These are phyloP conservation scores for Pyrenochaeta sp. DNA, from an alignment of 2,329 filamentous ascomycete genomes.

Conservation along the genomic window DNA sequence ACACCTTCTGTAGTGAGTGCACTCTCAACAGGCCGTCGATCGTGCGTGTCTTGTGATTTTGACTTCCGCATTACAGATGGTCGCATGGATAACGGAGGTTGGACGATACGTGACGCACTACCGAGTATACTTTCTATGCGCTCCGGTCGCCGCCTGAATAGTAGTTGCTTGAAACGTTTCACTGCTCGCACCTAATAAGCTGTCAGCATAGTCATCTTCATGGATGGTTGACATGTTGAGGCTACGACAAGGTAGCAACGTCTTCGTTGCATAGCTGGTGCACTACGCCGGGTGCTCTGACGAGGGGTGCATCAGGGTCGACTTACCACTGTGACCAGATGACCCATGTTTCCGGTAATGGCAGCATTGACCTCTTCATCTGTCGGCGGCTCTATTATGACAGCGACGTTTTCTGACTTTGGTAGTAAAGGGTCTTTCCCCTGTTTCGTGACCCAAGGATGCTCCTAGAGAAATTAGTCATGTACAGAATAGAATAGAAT, in stretches of 20 bases:
- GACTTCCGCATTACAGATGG: conserved; percentile 52
- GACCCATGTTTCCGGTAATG: conserved; percentile 88
- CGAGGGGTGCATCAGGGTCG: conserved; percentile 3
- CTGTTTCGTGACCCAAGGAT: conserved; percentile 89
- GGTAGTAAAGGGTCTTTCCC: conserved; percentile 81
- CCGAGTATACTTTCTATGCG: conserved; percentile 68
- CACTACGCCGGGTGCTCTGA: background rate
- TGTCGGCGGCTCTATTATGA: conserved; percentile 83
- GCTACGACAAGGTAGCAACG: background rate
- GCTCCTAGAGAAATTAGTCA: conserved; percentile 66
- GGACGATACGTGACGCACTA: conserved; percentile 64
- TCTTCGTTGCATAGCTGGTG: background rate
- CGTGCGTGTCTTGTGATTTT: conserved; percentile 61
- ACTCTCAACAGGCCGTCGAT: conserved; percentile 59
- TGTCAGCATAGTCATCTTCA: conserved; percentile 6
- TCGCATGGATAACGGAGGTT: conserved; percentile 64
- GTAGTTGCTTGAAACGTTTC: conserved; percentile 81
- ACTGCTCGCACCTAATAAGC: conserved; percentile 81
- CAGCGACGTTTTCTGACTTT: conserved; percentile 83
- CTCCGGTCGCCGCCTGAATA: conserved; percentile 65
- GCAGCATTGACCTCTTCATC: conserved; percentile 90
- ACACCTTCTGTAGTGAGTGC: conserved; percentile 63
- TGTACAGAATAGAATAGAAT: background rate
- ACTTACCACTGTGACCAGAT: conserved; percentile 80
- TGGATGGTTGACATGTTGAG: background rate